phyloP scores from a whole-genome alignment of 352 stramenopile genomes.

The Globisporangium paddicum region DNA sequence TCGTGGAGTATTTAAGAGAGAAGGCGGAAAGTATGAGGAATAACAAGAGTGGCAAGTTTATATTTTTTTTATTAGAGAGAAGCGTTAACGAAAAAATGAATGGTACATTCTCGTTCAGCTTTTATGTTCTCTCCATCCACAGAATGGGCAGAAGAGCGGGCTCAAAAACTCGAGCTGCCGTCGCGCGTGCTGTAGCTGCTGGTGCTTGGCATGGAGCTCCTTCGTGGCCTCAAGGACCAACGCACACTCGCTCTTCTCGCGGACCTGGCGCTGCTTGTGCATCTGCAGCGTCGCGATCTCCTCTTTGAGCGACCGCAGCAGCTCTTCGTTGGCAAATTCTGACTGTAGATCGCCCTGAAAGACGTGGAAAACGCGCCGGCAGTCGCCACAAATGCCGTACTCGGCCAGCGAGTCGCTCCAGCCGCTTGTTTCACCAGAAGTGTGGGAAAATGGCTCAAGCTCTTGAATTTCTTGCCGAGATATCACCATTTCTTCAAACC shows the following conservation, averaged over 20 bases:
- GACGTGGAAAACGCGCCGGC: constrained; percentile 40
- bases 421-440: constrained; percentile 8
- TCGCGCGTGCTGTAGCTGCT: constrained; percentile 22
- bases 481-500: constrained; percentile 27
- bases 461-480: constrained; percentile 22
- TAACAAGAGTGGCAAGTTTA: neutral
- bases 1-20: constrained; percentile 10
- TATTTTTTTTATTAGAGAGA: constrained; percentile 7
- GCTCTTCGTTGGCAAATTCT: constrained; percentile 22
- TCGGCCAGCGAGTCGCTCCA: constrained; percentile 20
- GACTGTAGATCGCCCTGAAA: constrained; percentile 23
- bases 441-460: constrained; percentile 19
- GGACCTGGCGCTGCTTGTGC: constrained; percentile 26
- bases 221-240: constrained; percentile 23
- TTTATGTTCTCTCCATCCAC: constrained; percentile 26
- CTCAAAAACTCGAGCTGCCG: constrained; percentile 34
- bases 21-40: neutral
- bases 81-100: neutral
- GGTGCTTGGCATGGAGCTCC: constrained; percentile 17
- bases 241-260: constrained; percentile 26
- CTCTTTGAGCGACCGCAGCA: constrained; percentile 11
- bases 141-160: constrained; percentile 43
- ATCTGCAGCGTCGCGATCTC: constrained; percentile 17
- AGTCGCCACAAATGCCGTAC: constrained; percentile 45
- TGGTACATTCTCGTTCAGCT: too few relatives aligned